Base-by-base conservation (phyloP, 495 filamentous ascomycete species). In the Neurospora terricola region DNA sequence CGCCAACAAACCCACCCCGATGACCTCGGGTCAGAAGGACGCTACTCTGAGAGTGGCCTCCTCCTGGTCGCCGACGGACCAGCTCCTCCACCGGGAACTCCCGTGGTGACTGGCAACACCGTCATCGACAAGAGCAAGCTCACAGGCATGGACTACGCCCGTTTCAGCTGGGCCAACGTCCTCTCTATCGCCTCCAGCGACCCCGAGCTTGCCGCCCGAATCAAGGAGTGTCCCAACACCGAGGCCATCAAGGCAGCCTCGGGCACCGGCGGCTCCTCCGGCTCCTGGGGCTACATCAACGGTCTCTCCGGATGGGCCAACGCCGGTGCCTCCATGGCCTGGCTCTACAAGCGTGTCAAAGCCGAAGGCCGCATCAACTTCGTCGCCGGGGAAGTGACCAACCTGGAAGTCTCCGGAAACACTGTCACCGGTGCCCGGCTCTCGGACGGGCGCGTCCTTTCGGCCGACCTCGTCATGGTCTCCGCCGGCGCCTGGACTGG, bases 401-500 rank as follows among this genome's bases (percentile, higher is more conserved):
- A 84, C 2, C 83, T 96, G 7, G 71, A 90, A 18, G 27, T 34
- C 0, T 86, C 82, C 43, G 81, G 78, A 0, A 37, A 70, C 27
- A 74, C 75, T 21, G 80, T 85, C 37, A 84, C 81, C 2, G 87
- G 92, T 9, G 93, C 88, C 6, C 77, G 76, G 30, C 79, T 95
- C 9, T 77, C 79, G 0, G 84, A 88, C 70, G 88, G 89, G 5
- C 75, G 75, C 38, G 81, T 77, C 10, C 71, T 97, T 6, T 81
- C 80, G 0, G 94, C 93, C 4, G 91, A 92, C 69, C 85, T 98
- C 5, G 89, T 91, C 18, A 82, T 98, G 71, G 84, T 97, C 8
- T 94, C 96, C 0, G 89, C 93, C 0, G 96, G 96, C 7, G 92
- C 96, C 1, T 98, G 94, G 94, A 92, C 92, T 7, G 85, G 87